Conservation (phyloP, 805 yeast species). For the Cyberlindnera sargentensis region DNA sequence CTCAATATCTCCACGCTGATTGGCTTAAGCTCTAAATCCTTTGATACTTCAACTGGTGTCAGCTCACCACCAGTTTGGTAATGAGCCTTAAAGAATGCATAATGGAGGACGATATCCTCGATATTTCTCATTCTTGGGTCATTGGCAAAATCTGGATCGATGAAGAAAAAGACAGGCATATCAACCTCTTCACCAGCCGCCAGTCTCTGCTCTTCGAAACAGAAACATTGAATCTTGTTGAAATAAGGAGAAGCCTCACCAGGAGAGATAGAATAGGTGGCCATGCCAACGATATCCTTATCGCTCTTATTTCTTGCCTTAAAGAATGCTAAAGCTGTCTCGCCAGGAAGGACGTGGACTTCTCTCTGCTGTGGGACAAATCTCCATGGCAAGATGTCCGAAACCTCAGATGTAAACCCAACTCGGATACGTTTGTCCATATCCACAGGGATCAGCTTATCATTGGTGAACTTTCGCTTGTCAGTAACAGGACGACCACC, state of each 20-base stretch:
- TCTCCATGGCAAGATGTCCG: slow-evolving; percentile 89
- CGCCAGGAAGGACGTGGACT: slow-evolving; percentile 91
- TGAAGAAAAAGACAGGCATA: slow-evolving; percentile 96
- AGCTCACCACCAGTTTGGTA: slow-evolving; percentile 34
- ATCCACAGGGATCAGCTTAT: slow-evolving; percentile 81
- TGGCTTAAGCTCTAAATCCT: slow-evolving; percentile 20
- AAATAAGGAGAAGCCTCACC: slow-evolving; percentile 95
- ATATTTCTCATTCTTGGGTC: slow-evolving; percentile 91
- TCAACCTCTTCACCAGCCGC: slow-evolving; percentile 97
- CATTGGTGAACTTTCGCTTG: slow-evolving; percentile 69
- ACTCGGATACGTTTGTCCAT: slow-evolving; percentile 74
- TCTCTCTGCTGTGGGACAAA: slow-evolving; percentile 92
- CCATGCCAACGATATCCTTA: slow-evolving; percentile 96
- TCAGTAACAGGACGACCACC: slow-evolving; percentile 96
- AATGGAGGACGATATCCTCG: slow-evolving; percentile 84
- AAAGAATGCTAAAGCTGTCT: slow-evolving; percentile 93
- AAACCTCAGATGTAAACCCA: slow-evolving; percentile 88
- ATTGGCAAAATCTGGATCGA: slow-evolving; percentile 90
- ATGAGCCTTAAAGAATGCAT: slow-evolving; percentile 75
- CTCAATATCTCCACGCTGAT: slow-evolving; percentile 11
- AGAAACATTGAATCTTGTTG: slow-evolving; percentile 95
- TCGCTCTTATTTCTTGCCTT: slow-evolving; percentile 81
- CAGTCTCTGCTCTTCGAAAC: slow-evolving; percentile 93
- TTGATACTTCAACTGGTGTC: slow-evolving; percentile 22
- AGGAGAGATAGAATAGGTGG: slow-evolving; percentile 94